phyloP scores from a whole-genome alignment of 805 yeast genomes.

The Saturnispora quitensis region DNA sequence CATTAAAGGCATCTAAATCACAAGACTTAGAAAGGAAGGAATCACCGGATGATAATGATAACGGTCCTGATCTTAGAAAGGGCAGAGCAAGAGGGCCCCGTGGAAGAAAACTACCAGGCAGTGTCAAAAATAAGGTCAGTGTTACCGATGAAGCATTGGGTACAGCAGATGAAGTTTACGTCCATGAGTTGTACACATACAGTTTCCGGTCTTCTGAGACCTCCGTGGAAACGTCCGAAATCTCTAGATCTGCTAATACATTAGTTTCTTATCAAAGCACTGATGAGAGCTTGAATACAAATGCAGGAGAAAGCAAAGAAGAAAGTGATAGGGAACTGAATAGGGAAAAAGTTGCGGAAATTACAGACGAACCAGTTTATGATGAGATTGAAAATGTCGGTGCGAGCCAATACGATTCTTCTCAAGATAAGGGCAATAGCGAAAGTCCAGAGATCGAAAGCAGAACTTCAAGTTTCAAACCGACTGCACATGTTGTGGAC shows the following conservation, averaged over 20 bases:
- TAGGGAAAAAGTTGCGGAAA: not conserved
- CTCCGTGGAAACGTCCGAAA: not conserved
- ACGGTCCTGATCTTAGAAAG: slow-evolving; percentile 31
- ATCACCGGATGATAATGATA: slow-evolving; percentile 6
- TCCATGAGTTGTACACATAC: slow-evolving; percentile 32
- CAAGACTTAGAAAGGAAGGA: slow-evolving; percentile 10
- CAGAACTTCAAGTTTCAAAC: not conserved
- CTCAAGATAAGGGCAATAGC: not conserved
- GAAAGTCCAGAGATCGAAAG: not conserved
- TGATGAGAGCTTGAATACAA: not conserved
- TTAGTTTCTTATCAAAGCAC: not conserved
- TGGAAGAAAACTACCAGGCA: slow-evolving; percentile 59
- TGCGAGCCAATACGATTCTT: not conserved
- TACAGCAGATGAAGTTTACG: slow-evolving; percentile 26
- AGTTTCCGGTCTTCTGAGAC: slow-evolving; percentile 7
- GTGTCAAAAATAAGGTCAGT: slow-evolving; percentile 36
- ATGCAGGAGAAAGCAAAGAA: not conserved
- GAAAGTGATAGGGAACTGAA: too few relatives aligned
- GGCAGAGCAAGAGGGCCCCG: slow-evolving; percentile 65
- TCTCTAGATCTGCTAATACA: not conserved
- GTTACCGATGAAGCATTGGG: slow-evolving; percentile 28
- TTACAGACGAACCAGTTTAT: not conserved
- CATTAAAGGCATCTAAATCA: slow-evolving; percentile 9
- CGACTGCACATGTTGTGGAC: not conserved
- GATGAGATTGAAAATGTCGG: not conserved